Conservation (phyloP, 306 rosid species). For the Begonia peltatifolia region DNA sequence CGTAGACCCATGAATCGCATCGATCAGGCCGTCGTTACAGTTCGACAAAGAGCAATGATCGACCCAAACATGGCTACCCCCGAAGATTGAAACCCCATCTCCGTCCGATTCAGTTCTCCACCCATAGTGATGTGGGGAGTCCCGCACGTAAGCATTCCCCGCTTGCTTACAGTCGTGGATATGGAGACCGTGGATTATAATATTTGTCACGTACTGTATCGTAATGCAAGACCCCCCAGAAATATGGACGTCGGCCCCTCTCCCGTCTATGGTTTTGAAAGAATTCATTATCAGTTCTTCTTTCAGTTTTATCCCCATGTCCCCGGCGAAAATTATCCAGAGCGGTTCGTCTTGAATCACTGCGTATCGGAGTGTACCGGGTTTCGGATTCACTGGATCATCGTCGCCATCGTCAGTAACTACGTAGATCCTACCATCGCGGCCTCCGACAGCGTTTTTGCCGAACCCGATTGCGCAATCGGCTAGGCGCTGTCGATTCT, state of each 20-base stretch:
- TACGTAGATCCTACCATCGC: slow-evolving; percentile 55
- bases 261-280: slow-evolving; percentile 79
- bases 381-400: slow-evolving; percentile 53
- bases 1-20: slow-evolving; percentile 76
- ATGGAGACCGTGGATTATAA: slow-evolving; percentile 65
- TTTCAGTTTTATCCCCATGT: slow-evolving; percentile 71
- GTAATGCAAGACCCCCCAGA: slow-evolving; percentile 97
- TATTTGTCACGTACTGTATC: slow-evolving; percentile 65
- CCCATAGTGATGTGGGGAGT: slow-evolving; percentile 71
- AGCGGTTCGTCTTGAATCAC: slow-evolving; percentile 87
- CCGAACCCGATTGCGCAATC: slow-evolving; percentile 97
- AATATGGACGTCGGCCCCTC: slow-evolving; percentile 88
- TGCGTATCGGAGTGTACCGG: slow-evolving; percentile 71
- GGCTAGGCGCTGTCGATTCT: slow-evolving; percentile 64
- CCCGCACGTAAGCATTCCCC: slow-evolving; percentile 76
- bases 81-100: slow-evolving; percentile 89
- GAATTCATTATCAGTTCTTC: slow-evolving; percentile 94
- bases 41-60: slow-evolving; percentile 85
- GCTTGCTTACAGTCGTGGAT: slow-evolving; percentile 85
- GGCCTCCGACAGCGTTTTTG: slow-evolving; percentile 72
- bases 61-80: slow-evolving; percentile 89
- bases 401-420: slow-evolving; percentile 67
- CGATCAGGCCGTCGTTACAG: slow-evolving; percentile 67
- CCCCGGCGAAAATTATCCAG: slow-evolving; percentile 80
- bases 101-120: slow-evolving; percentile 93